phyloP scores from a whole-genome alignment of 306 rosid genomes.

The Cucurbita ficifolia region DNA sequence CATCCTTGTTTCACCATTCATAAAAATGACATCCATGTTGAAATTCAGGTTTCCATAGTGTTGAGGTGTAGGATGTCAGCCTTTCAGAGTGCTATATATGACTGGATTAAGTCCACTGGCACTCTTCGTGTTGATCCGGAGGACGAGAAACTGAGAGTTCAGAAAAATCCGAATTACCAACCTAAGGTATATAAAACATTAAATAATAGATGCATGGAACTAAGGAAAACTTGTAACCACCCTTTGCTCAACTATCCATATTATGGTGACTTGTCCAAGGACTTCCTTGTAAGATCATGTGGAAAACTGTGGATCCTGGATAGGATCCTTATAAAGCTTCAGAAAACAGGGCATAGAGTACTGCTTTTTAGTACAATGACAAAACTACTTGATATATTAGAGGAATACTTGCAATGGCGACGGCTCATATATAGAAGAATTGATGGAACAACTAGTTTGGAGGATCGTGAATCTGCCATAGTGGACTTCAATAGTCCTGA shows the following conservation, averaged over 20 bases:
- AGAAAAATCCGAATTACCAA: conserved; percentile 58
- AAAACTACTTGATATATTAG: conserved; percentile 81
- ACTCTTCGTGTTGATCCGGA: conserved; percentile 95
- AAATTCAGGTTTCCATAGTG: conserved; percentile 72
- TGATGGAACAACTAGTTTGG: conserved; percentile 94
- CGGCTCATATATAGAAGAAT: conserved; percentile 74
- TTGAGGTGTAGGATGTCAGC: conserved; percentile 87
- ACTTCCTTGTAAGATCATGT: conserved; percentile 66
- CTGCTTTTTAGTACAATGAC: conserved; percentile 98
- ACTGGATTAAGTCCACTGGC: conserved; percentile 93
- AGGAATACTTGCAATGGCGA: conserved; percentile 89
- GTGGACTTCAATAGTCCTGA: conserved; percentile 75
- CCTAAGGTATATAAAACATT: conserved; percentile 69
- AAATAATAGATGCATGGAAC: conserved; percentile 95
- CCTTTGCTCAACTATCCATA: conserved; percentile 80
- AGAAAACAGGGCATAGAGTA: conserved; percentile 90
- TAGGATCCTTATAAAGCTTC: conserved; percentile 83
- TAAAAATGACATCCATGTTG: conserved; percentile 13
- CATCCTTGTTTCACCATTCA: too few species aligned
- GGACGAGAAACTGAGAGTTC: conserved; percentile 56
- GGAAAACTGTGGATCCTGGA: conserved; percentile 96
- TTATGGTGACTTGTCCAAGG: conserved; percentile 46
- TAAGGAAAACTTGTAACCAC: conserved; percentile 93
- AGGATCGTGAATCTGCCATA: conserved; percentile 94
- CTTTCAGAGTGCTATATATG: conserved; percentile 82